A percentile compares a stretch with the other conserved stretches of the same genome.
phyloP scores from a whole-genome alignment of 345 rosid genomes.

The Rubroshorea leprosula region DNA sequence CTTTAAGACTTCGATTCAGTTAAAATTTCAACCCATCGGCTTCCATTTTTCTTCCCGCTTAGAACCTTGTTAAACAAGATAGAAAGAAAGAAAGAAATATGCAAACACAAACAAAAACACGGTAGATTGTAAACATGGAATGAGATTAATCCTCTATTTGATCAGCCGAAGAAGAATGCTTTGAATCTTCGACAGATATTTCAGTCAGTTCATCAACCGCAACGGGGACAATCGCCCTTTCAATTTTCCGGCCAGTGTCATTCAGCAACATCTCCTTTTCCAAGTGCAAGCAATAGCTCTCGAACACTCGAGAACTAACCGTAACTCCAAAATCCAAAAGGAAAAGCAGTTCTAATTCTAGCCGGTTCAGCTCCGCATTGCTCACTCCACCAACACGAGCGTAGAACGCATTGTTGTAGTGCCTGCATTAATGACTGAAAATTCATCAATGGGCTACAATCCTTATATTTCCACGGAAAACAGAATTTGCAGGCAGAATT shows the following conservation, averaged over 20 bases:
- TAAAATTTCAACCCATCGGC: too few species aligned
- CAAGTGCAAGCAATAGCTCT: constrained; percentile 68
- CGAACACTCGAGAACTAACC: constrained; percentile 54
- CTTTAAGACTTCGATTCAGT: too few species aligned
- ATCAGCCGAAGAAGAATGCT: constrained; percentile 27
- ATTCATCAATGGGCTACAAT: too few species aligned
- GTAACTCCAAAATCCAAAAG: constrained; percentile 62
- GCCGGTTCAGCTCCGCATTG: constrained; percentile 69
- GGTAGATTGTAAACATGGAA: too few species aligned
- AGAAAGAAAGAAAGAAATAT: too few species aligned
- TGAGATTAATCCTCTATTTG: not conserved
- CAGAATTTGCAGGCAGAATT: too few species aligned
- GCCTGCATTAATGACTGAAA: constrained; percentile 45
- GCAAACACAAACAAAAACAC: too few species aligned
- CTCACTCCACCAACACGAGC: constrained; percentile 88
- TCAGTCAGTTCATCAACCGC: constrained; percentile 7
- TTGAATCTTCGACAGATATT: constrained; percentile 7
- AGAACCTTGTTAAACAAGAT: too few species aligned
- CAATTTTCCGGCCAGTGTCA: constrained; percentile 4
- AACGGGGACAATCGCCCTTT: constrained; percentile 1
- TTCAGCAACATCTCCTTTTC: constrained; percentile 52
- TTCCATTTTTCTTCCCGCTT: too few species aligned
- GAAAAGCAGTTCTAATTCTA: constrained; percentile 76
- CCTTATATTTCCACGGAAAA: too few species aligned
- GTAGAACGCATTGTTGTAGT: constrained; percentile 71